Evolutionary conservation across 2,329 filamentous ascomycete genomes (phyloP).

Genomic region (Hymenoscyphus infarciens): DNA sequence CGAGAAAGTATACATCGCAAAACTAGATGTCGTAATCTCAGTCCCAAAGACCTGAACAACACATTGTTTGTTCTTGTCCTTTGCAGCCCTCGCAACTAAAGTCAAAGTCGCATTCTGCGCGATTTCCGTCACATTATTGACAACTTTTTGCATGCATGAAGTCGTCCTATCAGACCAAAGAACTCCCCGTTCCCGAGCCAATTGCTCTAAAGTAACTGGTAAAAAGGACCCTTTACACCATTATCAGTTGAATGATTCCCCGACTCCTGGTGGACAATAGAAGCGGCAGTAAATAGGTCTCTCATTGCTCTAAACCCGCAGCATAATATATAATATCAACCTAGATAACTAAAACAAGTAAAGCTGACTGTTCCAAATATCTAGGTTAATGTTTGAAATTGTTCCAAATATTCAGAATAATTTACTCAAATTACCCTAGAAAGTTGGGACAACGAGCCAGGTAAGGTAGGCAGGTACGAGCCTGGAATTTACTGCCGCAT

Average conservation of each 20-base stretch:
- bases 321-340: too few species aligned
- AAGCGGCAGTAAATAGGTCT: too few species aligned
- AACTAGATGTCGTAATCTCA: slow-evolving; percentile 91
- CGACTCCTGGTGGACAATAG: too few species aligned
- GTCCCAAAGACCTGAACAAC: slow-evolving; percentile 75
- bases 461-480: too few species aligned
- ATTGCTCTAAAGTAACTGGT: slow-evolving; percentile 86
- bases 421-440: too few species aligned
- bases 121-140: slow-evolving; percentile 19
- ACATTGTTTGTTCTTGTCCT: slow-evolving; percentile 47
- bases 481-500: too few species aligned
- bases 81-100: slow-evolving; percentile 25
- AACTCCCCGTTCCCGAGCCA: slow-evolving; percentile 86
- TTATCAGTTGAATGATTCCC: background rate
- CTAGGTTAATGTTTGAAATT: too few species aligned
- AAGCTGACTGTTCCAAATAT: too few species aligned
- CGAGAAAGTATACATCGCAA: slow-evolving; percentile 98
- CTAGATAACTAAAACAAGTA: too few species aligned
- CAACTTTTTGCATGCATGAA: slow-evolving; percentile 53
- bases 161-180: slow-evolving; percentile 71
- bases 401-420: too few species aligned
- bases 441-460: too few species aligned
- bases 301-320: too few species aligned
- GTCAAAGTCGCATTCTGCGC: slow-evolving; percentile 7
- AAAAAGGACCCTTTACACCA: slow-evolving; percentile 72